A percentile compares a stretch with the other conserved stretches of the same genome.
Evolutionary conservation across 768 basidiomycete species (phyloP).

Genomic region (Lactarius evosmus): DNA sequence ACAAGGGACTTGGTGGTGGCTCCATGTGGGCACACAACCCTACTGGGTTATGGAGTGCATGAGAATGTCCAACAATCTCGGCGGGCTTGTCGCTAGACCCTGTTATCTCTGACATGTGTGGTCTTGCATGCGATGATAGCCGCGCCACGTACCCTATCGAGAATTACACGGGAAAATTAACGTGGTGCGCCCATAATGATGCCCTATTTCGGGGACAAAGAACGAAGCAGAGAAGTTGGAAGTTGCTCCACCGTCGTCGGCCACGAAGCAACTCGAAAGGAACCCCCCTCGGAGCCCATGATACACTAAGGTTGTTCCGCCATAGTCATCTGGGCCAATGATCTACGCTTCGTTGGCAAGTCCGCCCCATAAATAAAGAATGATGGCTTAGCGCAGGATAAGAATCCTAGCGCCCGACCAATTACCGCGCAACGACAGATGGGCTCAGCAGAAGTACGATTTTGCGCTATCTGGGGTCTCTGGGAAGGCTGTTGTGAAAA

Average conservation of each 20-base stretch:
- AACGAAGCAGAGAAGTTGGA: background rate
- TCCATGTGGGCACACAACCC: background rate
- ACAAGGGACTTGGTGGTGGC: background rate
- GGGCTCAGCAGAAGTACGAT: background rate
- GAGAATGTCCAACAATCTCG: background rate
- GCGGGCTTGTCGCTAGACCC: background rate
- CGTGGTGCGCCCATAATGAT: background rate
- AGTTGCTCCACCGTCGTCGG: background rate
- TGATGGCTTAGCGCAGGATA: background rate
- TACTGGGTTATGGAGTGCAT: background rate
- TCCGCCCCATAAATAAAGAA: background rate
- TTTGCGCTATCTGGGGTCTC: slow-evolving; percentile 14
- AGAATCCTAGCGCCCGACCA: background rate
- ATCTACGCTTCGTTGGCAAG: background rate
- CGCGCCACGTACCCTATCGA: background rate
- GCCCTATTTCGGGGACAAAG: background rate
- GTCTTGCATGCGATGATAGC: background rate
- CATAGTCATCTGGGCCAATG: background rate
- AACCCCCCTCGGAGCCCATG: background rate
- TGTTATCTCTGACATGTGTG: background rate
- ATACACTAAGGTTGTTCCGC: background rate
- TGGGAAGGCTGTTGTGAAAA: background rate
- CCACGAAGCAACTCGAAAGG: background rate
- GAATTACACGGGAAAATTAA: background rate
- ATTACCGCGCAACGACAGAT: background rate